phyloP scores from a whole-genome alignment of 352 stramenopile genomes.

The Pythium graminicola region DNA sequence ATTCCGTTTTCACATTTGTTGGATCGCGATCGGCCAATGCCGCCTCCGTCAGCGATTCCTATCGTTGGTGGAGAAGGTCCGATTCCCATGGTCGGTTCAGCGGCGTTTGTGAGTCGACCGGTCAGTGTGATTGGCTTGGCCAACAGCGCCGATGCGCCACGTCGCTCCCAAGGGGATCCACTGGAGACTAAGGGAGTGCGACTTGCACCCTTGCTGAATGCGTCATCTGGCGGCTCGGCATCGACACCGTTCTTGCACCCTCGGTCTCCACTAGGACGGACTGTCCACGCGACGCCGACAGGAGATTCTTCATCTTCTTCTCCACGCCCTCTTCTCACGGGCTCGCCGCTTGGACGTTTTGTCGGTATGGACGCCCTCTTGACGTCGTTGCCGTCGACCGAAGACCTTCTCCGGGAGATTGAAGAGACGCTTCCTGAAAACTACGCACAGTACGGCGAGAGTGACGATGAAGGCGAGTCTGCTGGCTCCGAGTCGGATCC shows the following conservation, averaged over 20 bases:
- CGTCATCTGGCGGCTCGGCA: background rate
- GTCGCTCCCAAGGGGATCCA: background rate
- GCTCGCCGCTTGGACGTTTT: background rate
- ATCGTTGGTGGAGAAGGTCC: background rate
- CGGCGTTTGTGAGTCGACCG: too few species aligned
- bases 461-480: conserved; percentile 41
- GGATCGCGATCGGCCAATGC: conserved; percentile 28
- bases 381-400: conserved; percentile 29
- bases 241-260: conserved; percentile 1
- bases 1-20: conserved; percentile 57
- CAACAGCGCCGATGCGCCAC: background rate
- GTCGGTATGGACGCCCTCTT: conserved; percentile 24
- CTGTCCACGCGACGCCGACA: too few species aligned
- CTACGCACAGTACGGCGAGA: conserved; percentile 23
- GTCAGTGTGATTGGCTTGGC: background rate
- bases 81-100: too few species aligned
- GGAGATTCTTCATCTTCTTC: background rate
- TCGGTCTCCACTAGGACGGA: background rate
- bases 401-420: conserved; percentile 64
- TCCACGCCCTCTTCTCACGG: background rate
- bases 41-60: background rate
- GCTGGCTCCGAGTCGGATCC: conserved; percentile 65
- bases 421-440: conserved; percentile 49
- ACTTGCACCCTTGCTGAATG: conserved; percentile 1
- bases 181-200: conserved; percentile 7